phyloP scores from a whole-genome alignment of 2,329 filamentous ascomycete species.

The Beauveria sp. region DNA sequence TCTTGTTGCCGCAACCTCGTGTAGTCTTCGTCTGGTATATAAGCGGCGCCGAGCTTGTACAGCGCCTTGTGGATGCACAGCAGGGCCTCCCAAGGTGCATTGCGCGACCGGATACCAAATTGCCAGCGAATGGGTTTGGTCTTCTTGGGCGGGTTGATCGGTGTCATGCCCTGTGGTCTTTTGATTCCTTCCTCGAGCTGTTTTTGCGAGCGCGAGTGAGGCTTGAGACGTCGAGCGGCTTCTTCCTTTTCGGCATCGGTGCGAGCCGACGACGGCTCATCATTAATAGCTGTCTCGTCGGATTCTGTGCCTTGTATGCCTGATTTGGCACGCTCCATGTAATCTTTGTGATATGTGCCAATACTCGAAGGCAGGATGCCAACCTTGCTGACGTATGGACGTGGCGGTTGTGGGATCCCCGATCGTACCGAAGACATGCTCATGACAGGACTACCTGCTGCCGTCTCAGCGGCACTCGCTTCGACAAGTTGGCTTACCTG shows the following conservation, averaged over 20 bases:
- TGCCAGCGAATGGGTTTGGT: slow-evolving; percentile 87
- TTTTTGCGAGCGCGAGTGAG: slow-evolving; percentile 67
- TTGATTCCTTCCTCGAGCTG: slow-evolving; percentile 57
- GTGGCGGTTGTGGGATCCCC: slow-evolving; percentile 41
- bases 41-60: slow-evolving; percentile 78
- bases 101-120: slow-evolving; percentile 91
- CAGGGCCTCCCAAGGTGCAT: slow-evolving; percentile 89
- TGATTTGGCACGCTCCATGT: slow-evolving; percentile 65
- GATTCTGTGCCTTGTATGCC: slow-evolving; percentile 38
- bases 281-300: slow-evolving; percentile 35
- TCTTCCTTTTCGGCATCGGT: slow-evolving; percentile 73
- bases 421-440: slow-evolving; percentile 50
- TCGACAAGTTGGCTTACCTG: slow-evolving; percentile 59
- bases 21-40: slow-evolving; percentile 63
- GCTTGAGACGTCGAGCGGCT: slow-evolving; percentile 72
- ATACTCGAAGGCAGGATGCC: slow-evolving; percentile 87
- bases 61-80: slow-evolving; percentile 92
- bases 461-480: slow-evolving; percentile 26
- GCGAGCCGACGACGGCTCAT: slow-evolving; percentile 42
- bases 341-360: slow-evolving; percentile 83
- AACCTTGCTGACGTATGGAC: slow-evolving; percentile 72
- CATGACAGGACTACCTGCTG: slow-evolving; percentile 41
- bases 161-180: slow-evolving; percentile 55
- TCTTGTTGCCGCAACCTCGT: slow-evolving; percentile 26
- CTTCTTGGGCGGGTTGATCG: slow-evolving; percentile 59